Conservation (phyloP, 495 filamentous ascomycete genomes). For the Entonaema liquescens region DNA sequence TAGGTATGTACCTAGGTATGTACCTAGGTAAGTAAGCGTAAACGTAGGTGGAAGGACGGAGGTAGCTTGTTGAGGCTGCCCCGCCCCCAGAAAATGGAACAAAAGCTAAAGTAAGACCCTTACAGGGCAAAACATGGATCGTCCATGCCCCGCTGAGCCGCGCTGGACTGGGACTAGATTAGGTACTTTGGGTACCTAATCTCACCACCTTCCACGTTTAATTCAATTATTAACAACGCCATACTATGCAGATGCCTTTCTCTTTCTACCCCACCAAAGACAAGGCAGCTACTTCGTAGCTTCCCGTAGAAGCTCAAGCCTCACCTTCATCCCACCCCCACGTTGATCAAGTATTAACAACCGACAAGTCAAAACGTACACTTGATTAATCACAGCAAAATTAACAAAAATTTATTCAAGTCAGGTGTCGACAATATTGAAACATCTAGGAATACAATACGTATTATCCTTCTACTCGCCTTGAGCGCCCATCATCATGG, state of each 20-base stretch:
- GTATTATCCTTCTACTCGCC: neutral
- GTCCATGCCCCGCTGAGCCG: conserved; percentile 13
- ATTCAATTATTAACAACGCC: conserved; percentile 1
- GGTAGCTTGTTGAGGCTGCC: neutral
- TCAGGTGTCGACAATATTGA: neutral
- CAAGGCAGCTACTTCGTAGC: neutral
- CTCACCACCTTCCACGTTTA: neutral
- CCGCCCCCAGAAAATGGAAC: conserved; percentile 3
- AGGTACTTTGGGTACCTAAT: neutral
- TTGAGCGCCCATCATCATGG: conserved; percentile 45
- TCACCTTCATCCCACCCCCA: neutral
- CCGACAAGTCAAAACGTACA: neutral
- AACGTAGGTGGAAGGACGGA: neutral
- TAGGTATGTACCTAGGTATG: too few relatives aligned
- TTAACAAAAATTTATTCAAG: neutral
- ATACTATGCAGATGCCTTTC: neutral
- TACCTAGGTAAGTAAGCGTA: too few relatives aligned
- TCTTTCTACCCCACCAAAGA: conserved; percentile 13
- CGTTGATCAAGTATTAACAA: neutral
- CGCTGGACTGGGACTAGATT: neutral
- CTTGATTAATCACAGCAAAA: neutral
- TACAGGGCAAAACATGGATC: neutral
- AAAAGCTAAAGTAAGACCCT: neutral
- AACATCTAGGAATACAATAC: neutral
- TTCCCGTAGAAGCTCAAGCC: neutral